Percentiles rank a stretch among this genome's conserved stretches.
Conservation (phyloP, 2,329 filamentous ascomycete genomes). For the Colletotrichum tofieldiae region DNA sequence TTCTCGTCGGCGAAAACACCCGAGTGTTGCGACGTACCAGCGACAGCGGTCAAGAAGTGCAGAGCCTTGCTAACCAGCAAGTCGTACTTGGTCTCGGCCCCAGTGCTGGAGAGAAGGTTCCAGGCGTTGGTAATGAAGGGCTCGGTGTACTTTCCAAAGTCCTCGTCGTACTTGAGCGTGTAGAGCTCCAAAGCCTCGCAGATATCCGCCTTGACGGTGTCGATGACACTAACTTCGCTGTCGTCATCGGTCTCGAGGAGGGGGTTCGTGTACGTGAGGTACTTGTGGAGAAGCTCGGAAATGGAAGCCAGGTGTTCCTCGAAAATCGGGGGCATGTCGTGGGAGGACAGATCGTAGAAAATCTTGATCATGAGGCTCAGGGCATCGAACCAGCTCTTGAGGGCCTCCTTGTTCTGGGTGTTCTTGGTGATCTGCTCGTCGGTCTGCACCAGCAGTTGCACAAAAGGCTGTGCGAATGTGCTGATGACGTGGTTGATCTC, state of each 20-base stretch:
- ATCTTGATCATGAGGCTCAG: conserved; percentile 92
- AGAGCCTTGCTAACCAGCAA: conserved; percentile 94
- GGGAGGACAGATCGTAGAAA: conserved; percentile 96
- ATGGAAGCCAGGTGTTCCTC: conserved; percentile 89
- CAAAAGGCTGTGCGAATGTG: conserved; percentile 87
- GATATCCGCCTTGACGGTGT: conserved; percentile 92
- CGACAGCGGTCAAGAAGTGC: conserved; percentile 93
- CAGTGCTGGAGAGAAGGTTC: conserved; percentile 89
- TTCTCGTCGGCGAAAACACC: conserved; percentile 87
- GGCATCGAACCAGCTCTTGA: conserved; percentile 86
- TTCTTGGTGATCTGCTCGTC: conserved; percentile 82
- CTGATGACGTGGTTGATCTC: conserved; percentile 97
- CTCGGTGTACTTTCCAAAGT: conserved; percentile 84
- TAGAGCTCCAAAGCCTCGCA: conserved; percentile 93
- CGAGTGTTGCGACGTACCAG: conserved; percentile 83
- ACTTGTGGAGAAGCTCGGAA: conserved; percentile 88
- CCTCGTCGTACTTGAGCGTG: conserved; percentile 95
- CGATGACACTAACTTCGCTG: conserved; percentile 86
- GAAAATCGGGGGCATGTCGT: conserved; percentile 94
- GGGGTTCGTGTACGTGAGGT: conserved; percentile 90
- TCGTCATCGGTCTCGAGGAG: conserved; percentile 89
- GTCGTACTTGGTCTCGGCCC: conserved; percentile 92
- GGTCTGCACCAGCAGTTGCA: conserved; percentile 82
- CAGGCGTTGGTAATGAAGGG: conserved; percentile 93
- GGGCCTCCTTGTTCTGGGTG: conserved; percentile 79